Evolutionary conservation across 73 alveolate species (phyloP).

Genomic region (Breviolum minutum): DNA sequence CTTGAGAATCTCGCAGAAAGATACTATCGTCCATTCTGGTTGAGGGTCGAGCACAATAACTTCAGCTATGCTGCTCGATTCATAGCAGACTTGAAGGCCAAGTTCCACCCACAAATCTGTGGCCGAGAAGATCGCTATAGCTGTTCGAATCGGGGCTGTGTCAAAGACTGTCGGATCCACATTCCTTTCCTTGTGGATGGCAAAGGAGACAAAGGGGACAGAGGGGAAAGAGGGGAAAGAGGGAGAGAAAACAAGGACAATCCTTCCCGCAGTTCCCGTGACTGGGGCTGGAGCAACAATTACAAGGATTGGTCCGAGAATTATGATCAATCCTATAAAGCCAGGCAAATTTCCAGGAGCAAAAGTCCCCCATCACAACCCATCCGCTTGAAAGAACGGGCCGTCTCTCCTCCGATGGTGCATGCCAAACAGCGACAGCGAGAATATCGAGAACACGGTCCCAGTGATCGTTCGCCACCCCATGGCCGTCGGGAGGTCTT

Average conservation of each 20-base stretch:
- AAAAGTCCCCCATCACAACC: background rate
- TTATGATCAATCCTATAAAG: background rate
- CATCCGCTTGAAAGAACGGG: constrained; percentile 40
- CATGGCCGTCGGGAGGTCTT: constrained; percentile 12
- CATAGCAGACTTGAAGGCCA: background rate
- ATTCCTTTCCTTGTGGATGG: constrained; percentile 66
- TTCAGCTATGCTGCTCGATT: constrained; percentile 22
- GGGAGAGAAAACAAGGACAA: background rate
- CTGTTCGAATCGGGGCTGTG: constrained; percentile 16
- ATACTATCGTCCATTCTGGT: constrained; percentile 36
- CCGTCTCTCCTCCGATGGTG: background rate
- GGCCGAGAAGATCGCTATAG: constrained; percentile 30
- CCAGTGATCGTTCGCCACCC: background rate
- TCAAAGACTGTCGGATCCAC: constrained; percentile 50
- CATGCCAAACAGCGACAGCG: background rate
- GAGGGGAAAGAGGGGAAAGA: background rate
- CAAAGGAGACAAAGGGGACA: background rate
- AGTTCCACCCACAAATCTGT: constrained; percentile 10
- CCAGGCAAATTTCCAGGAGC: background rate
- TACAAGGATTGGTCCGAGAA: background rate
- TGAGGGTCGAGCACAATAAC: constrained; percentile 65
- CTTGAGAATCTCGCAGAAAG: background rate
- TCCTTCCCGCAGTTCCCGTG: background rate
- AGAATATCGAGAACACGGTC: background rate
- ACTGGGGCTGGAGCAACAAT: constrained; percentile 6